Conservation (phyloP, 148 eudicot genomes). For the Cornus suecica region DNA sequence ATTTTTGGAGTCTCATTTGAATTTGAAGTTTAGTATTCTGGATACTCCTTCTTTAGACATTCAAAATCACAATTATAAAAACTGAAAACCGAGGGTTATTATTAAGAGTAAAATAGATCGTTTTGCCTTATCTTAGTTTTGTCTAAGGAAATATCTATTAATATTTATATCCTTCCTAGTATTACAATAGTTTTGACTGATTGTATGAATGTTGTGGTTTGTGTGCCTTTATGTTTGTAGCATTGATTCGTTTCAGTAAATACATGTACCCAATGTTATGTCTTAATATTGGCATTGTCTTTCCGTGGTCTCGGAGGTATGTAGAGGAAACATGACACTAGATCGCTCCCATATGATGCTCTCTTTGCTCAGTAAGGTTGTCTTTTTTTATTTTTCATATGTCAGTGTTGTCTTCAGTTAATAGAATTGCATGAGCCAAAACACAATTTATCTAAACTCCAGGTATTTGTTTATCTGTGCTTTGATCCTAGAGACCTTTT, state of each 20-base stretch:
- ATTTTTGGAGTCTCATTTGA: too few relatives aligned
- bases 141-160: background rate
- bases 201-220: background rate
- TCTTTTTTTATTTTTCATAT: background rate
- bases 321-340: background rate
- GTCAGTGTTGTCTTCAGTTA: background rate
- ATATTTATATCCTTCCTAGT: background rate
- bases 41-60: too few relatives aligned
- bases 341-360: background rate
- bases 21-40: too few relatives aligned
- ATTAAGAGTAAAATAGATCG: too few relatives aligned
- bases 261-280: background rate
- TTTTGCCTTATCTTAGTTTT: background rate
- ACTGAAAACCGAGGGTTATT: too few relatives aligned
- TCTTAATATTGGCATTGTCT: background rate
- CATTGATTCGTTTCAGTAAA: background rate
- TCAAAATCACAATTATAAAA: too few relatives aligned
- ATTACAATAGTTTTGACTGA: background rate
- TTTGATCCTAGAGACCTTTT: conserved; percentile 3
- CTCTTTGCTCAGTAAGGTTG: background rate
- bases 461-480: background rate
- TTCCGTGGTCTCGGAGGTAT: background rate
- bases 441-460: too few relatives aligned
- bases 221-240: background rate
- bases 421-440: background rate